Percentiles rank a stretch among this genome's conserved stretches.
phyloP scores from a whole-genome alignment of 805 yeast genomes.

The Metschnikowia orientalis region DNA sequence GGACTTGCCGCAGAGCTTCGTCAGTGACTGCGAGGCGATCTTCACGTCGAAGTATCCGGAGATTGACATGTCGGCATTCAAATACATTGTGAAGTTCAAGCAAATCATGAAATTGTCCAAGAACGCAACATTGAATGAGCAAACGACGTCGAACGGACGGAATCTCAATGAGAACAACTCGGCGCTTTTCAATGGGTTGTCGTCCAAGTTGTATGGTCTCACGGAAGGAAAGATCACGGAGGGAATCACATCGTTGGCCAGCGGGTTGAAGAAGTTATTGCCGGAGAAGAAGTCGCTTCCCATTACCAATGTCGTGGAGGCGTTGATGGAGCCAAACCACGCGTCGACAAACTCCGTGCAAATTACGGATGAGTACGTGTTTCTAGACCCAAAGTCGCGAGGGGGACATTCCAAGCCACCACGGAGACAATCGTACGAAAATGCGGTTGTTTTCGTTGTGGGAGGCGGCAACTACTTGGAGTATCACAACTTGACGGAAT shows the following conservation, averaged over 20 bases:
- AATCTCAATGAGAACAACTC: conserved; percentile 37
- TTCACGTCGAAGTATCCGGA: conserved; percentile 47
- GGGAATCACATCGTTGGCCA: conserved; percentile 84
- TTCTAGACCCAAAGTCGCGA: conserved; percentile 84
- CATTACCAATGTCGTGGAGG: conserved; percentile 84
- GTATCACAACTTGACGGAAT: conserved; percentile 89
- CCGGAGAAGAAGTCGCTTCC: conserved; percentile 89
- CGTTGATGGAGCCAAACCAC: conserved; percentile 77
- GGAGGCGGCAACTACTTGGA: conserved; percentile 97
- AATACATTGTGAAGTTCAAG: conserved; percentile 75
- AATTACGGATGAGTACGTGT: conserved; percentile 83
- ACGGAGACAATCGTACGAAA: conserved; percentile 72
- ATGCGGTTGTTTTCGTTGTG: conserved; percentile 83
- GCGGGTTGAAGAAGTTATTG: conserved; percentile 79
- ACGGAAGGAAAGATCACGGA: conserved; percentile 81
- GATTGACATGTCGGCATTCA: conserved; percentile 58
- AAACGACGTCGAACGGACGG: conserved; percentile 27
- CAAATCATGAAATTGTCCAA: conserved; percentile 57
- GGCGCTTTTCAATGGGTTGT: conserved; percentile 67
- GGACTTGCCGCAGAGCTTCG: conserved; percentile 32
- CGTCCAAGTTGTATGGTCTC: conserved; percentile 73
- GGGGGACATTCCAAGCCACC: conserved; percentile 91
- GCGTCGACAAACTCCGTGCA: conserved; percentile 60
- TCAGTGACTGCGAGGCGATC: conserved; percentile 56
- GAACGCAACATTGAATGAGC: conserved; percentile 18